Evolutionary conservation across 2,329 filamentous ascomycete genomes (phyloP), one percentile per base, ranked within the genome.

Genomic region (Ophioceras dolichostomum): DNA sequence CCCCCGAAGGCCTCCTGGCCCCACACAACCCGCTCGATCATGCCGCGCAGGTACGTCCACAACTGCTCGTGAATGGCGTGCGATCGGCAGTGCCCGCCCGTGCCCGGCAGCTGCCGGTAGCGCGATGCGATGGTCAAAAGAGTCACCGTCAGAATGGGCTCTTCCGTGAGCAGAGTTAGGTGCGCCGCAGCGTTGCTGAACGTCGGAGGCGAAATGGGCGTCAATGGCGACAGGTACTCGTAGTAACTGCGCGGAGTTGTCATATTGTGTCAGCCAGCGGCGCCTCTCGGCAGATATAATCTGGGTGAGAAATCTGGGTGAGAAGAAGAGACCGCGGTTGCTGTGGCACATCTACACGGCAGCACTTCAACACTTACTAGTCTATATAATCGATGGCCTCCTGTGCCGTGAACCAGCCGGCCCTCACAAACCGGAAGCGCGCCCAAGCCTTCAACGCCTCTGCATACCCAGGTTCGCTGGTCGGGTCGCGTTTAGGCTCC

Each of bases 21-120:
- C 83, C 87, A 96, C 27, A 96, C 78, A 46, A 94, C 83, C 24
- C 89, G 77, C 57, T 94, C 86, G 46, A 96, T 91, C 83, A 96
- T 95, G 41, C 86, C 83, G 36, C 88, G 80, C 21, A 96, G 71
- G 52, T 95, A 94, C 21, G 79, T 84, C 91, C 91, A 98, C 5
- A 96, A 72, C 56, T 93, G 87, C 50, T 95, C 86, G 47, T 96
- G 91, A 38, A 98, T 94, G 34, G 86, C 82, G 49, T 91, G 85
- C 0, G 87, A 85, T 36, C 91, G 78, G 34, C 85, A 93, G 43
- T 79, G 70, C 1, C 84, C 82, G 3, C 86, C 87, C 0, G 88
- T 79, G 1, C 86, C 85, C 16, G 78, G 71, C 34, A 94, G 77
- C 41, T 76, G 75, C 54, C 83, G 80, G 55, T 95, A 94, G 36